Evolutionary conservation across 2,329 filamentous ascomycete species (phyloP).

Genomic region (Penicillium verrucosum): DNA sequence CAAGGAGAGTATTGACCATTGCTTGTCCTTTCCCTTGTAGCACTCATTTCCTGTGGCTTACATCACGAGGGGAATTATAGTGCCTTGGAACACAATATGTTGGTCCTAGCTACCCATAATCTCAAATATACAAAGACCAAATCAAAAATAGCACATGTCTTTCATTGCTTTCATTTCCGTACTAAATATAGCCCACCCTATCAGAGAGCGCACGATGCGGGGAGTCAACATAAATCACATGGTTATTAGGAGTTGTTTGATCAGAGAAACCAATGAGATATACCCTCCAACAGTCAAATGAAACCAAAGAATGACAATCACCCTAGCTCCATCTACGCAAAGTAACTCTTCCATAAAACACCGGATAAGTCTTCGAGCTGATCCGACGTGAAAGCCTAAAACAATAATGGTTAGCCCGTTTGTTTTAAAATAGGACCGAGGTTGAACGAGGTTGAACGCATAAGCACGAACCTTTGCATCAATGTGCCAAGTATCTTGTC

Average conservation of each 20-base stretch:
- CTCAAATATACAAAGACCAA: background rate
- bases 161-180: background rate
- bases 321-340: slow-evolving; percentile 58
- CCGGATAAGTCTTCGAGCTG: slow-evolving; percentile 94
- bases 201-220: background rate
- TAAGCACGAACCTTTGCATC: slow-evolving; percentile 79
- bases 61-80: background rate
- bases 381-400: slow-evolving; percentile 81
- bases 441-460: slow-evolving; percentile 2
- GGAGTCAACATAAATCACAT: background rate
- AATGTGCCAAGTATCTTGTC: slow-evolving; percentile 97
- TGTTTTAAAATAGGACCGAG: background rate
- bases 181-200: background rate
- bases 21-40: background rate
- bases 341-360: slow-evolving; percentile 99
- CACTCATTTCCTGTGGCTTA: background rate
- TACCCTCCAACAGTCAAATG: background rate
- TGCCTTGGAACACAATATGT: background rate
- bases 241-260: background rate
- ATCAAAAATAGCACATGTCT: background rate
- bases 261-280: background rate
- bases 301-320: background rate
- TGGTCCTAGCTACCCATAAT: background rate
- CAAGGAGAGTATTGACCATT: background rate
- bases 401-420: slow-evolving; percentile 21